A percentile compares a stretch with the other conserved stretches of the same genome.
These are phyloP conservation scores for Meyerozyma carpophila DNA, from an alignment of 1,139 yeast genomes.

Conservation along the genomic window DNA sequence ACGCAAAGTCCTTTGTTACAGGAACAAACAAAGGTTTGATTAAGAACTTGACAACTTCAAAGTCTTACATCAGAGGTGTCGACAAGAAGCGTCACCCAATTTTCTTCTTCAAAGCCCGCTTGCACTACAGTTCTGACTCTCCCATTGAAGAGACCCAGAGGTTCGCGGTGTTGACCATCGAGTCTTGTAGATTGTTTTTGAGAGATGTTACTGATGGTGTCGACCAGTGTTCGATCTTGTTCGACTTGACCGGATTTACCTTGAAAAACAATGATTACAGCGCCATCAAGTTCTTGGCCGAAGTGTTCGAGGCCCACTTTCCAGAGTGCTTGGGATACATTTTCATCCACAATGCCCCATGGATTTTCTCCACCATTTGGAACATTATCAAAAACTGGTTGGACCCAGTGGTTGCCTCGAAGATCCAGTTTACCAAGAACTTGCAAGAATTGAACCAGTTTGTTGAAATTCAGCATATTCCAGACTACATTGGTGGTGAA, in stretches of 20 bases:
- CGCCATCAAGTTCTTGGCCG: constrained; percentile 40
- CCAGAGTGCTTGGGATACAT: constrained; percentile 42
- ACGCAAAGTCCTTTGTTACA: constrained; percentile 29
- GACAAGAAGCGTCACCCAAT: constrained; percentile 35
- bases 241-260: constrained; percentile 43
- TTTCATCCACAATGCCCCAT: constrained; percentile 43
- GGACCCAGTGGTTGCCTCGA: constrained; percentile 43
- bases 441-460: constrained; percentile 27
- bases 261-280: constrained; percentile 42
- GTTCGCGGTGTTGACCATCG: constrained; percentile 35
- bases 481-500: constrained; percentile 37
- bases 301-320: constrained; percentile 43
- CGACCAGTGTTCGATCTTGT: constrained; percentile 36
- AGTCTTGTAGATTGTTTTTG: constrained; percentile 35
- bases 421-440: constrained; percentile 40
- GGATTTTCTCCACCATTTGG: constrained; percentile 47
- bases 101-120: constrained; percentile 35
- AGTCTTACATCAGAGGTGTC: constrained; percentile 35
- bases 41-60: constrained; percentile 32
- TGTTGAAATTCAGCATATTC: constrained; percentile 30
- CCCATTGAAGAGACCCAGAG: constrained; percentile 34
- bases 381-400: constrained; percentile 41
- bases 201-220: constrained; percentile 30
- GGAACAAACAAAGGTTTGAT: constrained; percentile 32
- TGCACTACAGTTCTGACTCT: constrained; percentile 38